Percentiles rank a stretch among this genome's conserved stretches.
Conservation (phyloP, 148 eudicot genomes). For the Rheum nobile region DNA sequence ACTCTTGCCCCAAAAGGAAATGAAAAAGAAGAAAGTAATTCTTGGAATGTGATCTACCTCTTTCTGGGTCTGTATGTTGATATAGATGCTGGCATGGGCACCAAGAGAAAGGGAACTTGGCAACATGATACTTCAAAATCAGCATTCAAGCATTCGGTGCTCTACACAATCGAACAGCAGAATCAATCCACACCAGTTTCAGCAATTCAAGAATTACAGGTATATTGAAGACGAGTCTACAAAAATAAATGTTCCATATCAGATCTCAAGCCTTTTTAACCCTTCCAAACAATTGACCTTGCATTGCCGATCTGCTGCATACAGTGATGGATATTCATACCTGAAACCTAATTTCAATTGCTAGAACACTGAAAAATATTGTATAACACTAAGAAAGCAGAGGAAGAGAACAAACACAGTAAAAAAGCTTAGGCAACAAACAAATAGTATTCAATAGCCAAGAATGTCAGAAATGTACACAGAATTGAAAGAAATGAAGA, state of each 20-base stretch:
- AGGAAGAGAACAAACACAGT: background rate
- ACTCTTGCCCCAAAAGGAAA: too few species aligned
- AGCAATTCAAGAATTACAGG: too few species aligned
- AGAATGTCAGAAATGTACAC: slow-evolving; percentile 1
- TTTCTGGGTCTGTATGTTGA: background rate
- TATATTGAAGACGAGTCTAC: too few species aligned
- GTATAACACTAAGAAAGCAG: background rate
- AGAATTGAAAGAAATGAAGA: background rate
- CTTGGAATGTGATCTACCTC: background rate
- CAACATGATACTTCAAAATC: background rate
- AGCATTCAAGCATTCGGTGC: background rate
- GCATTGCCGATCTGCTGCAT: background rate
- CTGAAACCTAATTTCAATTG: background rate
- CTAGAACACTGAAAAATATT: background rate
- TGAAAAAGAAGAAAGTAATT: background rate
- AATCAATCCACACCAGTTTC: too few species aligned
- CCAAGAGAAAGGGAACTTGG: background rate
- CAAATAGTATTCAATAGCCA: background rate
- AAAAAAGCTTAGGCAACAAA: background rate
- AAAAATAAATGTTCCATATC: background rate
- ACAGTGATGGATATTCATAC: background rate
- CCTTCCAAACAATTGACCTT: background rate
- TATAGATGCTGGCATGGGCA: background rate
- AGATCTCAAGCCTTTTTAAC: background rate
- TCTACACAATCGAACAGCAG: too few species aligned